Evolutionary conservation across 805 yeast genomes (phyloP).

Genomic region (Hanseniaspora clermontiae): DNA sequence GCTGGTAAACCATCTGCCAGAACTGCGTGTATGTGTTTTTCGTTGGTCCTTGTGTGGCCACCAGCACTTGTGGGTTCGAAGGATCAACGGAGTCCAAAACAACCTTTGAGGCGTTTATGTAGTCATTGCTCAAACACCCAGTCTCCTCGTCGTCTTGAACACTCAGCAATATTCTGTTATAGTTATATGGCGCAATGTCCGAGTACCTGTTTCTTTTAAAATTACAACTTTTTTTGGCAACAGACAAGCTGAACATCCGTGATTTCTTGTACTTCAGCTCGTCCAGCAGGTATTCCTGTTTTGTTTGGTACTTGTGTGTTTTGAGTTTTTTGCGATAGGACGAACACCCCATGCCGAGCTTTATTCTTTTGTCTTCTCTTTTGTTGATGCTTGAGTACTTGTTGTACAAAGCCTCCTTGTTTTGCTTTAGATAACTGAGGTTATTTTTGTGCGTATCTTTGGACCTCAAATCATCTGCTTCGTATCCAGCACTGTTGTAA

Average conservation of each 20-base stretch:
- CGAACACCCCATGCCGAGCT: neutral
- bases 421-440: neutral
- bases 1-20: constrained; percentile 71
- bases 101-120: constrained; percentile 76
- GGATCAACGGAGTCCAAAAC: constrained; percentile 23
- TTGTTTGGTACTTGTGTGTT: neutral
- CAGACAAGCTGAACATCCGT: neutral
- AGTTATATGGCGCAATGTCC: constrained; percentile 56
- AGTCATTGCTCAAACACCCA: constrained; percentile 33
- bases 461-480: neutral
- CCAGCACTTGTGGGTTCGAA: constrained; percentile 32
- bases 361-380: constrained; percentile 8
- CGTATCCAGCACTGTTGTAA: constrained; percentile 4
- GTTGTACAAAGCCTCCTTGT: neutral
- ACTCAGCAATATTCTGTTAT: constrained; percentile 37
- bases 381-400: constrained; percentile 6
- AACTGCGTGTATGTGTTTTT: constrained; percentile 62
- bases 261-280: neutral
- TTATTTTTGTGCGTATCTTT: too few species aligned
- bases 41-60: constrained; percentile 76
- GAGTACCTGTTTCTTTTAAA: constrained; percentile 43
- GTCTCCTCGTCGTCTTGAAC: constrained; percentile 17
- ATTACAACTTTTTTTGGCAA: constrained; percentile 16
- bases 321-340: neutral
- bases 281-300: neutral